Conservation (phyloP, 176 grass and related monocot species). For the Bolboschoenus planiculmis region DNA sequence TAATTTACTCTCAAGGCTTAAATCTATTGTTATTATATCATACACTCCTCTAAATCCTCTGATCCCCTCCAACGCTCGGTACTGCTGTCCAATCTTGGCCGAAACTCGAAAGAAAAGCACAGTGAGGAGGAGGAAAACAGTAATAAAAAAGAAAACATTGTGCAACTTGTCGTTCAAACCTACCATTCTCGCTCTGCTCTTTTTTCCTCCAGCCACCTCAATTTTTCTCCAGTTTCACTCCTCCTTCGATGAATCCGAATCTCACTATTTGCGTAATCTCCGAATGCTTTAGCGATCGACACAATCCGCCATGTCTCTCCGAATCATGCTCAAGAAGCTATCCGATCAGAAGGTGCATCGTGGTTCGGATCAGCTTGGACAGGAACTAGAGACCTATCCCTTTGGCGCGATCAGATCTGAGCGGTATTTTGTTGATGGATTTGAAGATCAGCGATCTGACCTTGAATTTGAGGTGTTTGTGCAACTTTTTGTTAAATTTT, state of each 20-base stretch:
- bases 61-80: too few species aligned
- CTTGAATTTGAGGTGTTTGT: slow-evolving; percentile 24
- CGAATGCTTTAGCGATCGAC: not conserved
- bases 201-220: slow-evolving; percentile 13
- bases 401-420: not conserved
- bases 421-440: not conserved
- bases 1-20: not conserved
- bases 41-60: too few species aligned
- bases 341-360: not conserved
- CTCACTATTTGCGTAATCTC: not conserved
- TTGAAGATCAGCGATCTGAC: slow-evolving; percentile 13
- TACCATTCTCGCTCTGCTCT: slow-evolving; percentile 5
- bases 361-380: slow-evolving; percentile 1
- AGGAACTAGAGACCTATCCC: slow-evolving; percentile 26
- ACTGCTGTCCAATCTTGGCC: too few species aligned
- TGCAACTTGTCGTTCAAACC: slow-evolving; percentile 23
- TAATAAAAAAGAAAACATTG: not conserved
- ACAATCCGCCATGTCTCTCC: not conserved
- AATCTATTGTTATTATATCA: too few species aligned
- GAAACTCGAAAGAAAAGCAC: not conserved
- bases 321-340: slow-evolving; percentile 15
- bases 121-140: not conserved
- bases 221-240: not conserved
- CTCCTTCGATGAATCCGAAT: not conserved
- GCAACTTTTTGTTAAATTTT: not conserved